Base-by-base conservation (phyloP, 805 yeast genomes). In the Danielozyma ontarioensis region DNA sequence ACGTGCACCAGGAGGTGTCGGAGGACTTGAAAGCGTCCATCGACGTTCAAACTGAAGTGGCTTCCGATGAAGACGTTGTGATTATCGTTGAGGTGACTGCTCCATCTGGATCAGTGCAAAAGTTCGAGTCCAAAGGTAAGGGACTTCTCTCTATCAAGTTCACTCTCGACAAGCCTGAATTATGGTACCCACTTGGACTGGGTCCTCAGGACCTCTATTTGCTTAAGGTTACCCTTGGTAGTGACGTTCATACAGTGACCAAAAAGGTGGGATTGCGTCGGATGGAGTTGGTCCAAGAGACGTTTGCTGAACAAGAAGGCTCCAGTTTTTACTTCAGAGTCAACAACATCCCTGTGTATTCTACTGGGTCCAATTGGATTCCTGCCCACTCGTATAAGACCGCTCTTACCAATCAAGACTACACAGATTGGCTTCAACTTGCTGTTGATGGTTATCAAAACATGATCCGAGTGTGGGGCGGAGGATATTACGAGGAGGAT, bases 381-480 rank as follows among this genome's bases (percentile, higher is more conserved):
- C 76, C 76, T 2, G 69, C 62, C 2, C 73, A 70, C 42, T 60
- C 64, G 1, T 56, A 67, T 32, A 51, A 51, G 13, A 57, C 68
- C 2, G 36, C 37, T 12, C 39, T 68, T 7, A 51, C 58, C 5
- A 39, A 48, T 2, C 31, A 50, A n/a, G 70, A 67, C 35, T 70
- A 70, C 45, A 34, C 42, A 4, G 44, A 48, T 4, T 64, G 68
- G 66, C 39, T 71, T 13, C 39, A 49, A 19, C 41, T 64, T 17
- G 55, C 59, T 17, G 51, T 48, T 1, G 50, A 55, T 21, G 72
- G 73, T 1, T 51, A 68, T 37, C 72, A 66, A 35, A 64, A 61
- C 33, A 65, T 69, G 70, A 41, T 70, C 23, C 50, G 76, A 25
- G 61, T 69, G 2, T 71, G 76, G 76, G 76, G 70, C 5, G 76